Conservation (phyloP, 805 yeast genomes). For the Sungouiozyma ichnusensis region DNA sequence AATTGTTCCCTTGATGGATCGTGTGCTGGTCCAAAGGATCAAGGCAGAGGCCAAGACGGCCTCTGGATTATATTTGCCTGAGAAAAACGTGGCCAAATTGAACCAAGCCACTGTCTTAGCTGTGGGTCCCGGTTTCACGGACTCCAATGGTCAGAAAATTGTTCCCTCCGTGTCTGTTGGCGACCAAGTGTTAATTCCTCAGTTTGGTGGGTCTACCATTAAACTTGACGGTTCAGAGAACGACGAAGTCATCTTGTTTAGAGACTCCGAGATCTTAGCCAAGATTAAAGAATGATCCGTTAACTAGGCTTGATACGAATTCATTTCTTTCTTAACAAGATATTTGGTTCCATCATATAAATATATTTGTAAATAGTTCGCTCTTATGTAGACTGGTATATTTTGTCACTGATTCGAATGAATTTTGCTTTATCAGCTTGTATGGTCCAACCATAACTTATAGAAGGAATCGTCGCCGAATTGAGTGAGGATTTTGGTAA, state of each 20-base stretch:
- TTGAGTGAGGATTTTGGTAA: slow-evolving; percentile 37
- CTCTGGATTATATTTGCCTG: slow-evolving; percentile 88
- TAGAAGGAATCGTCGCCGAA: slow-evolving; percentile 40
- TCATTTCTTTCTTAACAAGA: too few species aligned
- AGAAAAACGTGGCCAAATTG: slow-evolving; percentile 88
- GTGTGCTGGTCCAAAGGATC: slow-evolving; percentile 89
- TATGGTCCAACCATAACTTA: neutral
- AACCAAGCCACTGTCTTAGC: slow-evolving; percentile 88
- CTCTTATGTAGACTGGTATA: too few species aligned
- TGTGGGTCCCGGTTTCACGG: slow-evolving; percentile 86
- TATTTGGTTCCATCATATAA: neutral
- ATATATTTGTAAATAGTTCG: neutral
- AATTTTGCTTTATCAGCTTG: too few species aligned
- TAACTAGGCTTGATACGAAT: neutral
- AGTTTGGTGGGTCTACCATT: slow-evolving; percentile 85
- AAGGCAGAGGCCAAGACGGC: slow-evolving; percentile 88
- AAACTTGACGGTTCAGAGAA: slow-evolving; percentile 65
- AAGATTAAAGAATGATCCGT: slow-evolving; percentile 57
- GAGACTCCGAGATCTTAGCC: slow-evolving; percentile 92
- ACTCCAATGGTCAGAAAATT: slow-evolving; percentile 62
- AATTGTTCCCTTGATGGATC: slow-evolving; percentile 87
- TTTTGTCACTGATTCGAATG: too few species aligned
- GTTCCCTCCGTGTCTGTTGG: slow-evolving; percentile 75
- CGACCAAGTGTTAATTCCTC: slow-evolving; percentile 89
- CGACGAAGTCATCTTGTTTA: slow-evolving; percentile 62